Base-by-base conservation (phyloP, 805 yeast species). In the Schwanniomyces sp. region DNA sequence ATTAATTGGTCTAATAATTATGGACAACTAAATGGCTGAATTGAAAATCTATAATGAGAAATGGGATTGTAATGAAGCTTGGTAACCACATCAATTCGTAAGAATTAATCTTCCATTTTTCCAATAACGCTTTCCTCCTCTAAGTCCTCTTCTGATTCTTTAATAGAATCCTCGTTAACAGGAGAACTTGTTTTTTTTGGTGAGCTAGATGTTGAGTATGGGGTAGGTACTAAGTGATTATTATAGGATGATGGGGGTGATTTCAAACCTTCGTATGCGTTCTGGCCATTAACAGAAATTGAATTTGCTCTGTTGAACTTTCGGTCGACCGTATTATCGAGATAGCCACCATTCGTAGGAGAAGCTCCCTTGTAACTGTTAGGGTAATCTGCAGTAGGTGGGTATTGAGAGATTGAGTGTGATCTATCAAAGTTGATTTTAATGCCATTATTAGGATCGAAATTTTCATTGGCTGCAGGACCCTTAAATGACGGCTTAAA, bases 341-440 rank as follows among this genome's bases (percentile, higher is more conserved):
- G 52, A 48, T 66, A 70, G 10, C 74, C 75, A 14, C 70, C 71
- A 26, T 50, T 44, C 17, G 53, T 41, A 7, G 54, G 43, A 9
- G 59, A 52, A 14, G 55, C 45, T 42, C 30, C 51, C 39, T 5
- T 54, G 44, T n/a, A 37, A 27, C 18, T 25, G 10, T 24, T 32
- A 8, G 43, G 34, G 28, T 40, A 44, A 18, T 18, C 61, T 39
- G 16, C 16, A 14, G 74, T 63, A 41, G 80, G 80, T 7, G 82
- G 81, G 44, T 71, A 67, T 45, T 72, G 78, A 5, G 78, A 70
- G 8, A 73, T 59, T 5, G 81, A 78, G 48, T 64, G 64, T 26
- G 75, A 69, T 52, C 81, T 59, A 39, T 61, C 43, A 34, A 34
- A 39, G 10, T 39, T 39, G 21, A 34, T 21, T 14, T 36, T 16